Evolutionary conservation across 2,329 filamentous ascomycete species (phyloP), one percentile per base, ranked within the genome.

Genomic region (Colletotrichum paranaense): DNA sequence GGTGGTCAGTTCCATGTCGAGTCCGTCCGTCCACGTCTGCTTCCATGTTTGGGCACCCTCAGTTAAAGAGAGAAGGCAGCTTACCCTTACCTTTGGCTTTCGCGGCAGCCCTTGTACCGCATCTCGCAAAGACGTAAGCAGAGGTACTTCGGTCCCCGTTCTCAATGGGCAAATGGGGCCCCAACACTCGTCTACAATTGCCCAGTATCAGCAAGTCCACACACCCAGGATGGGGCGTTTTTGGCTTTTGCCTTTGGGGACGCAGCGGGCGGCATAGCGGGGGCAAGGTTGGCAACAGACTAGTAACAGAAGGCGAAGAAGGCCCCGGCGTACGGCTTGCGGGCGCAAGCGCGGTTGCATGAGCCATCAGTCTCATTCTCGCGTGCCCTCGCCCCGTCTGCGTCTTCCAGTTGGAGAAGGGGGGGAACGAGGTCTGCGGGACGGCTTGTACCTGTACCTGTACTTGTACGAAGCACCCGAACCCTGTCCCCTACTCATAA

Each of bases 201-300:
- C 66, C 55, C 53, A 53, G 42, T 57, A 63, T 49, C 67, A 65
- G 28, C 38, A 28, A 49, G 66, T 52, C 67, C 67, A 65, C 60
- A 32, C 35, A 49, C 42, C 42, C 52, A 65, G 32, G 24, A 73
- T 62, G 71, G 67, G 56, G 67, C 67, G 71, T 62, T 52, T 70
- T 70, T 70, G 66, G 70, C 70, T 73, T 73, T 72, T 69, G 22
- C 32, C 32, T 52, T 73, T 71, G 67, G 67, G 67, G 38, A 71
- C 49, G 60, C 60, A 70, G 70, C 70, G 67, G 71, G 71, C 71
- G 67, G 71, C 67, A 70, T 56, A 62, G 67, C 60, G 60, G 56
- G 63, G 71, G 55, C 67, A 73, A 70, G 71, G 67, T 70, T 71
- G 60, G 71, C 28, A 65, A 28, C 62, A 64, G 55, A 49, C 67